These are phyloP conservation scores for Neofusicoccum parvum DNA, from an alignment of 2,329 filamentous ascomycete genomes.

Conservation along the genomic window DNA sequence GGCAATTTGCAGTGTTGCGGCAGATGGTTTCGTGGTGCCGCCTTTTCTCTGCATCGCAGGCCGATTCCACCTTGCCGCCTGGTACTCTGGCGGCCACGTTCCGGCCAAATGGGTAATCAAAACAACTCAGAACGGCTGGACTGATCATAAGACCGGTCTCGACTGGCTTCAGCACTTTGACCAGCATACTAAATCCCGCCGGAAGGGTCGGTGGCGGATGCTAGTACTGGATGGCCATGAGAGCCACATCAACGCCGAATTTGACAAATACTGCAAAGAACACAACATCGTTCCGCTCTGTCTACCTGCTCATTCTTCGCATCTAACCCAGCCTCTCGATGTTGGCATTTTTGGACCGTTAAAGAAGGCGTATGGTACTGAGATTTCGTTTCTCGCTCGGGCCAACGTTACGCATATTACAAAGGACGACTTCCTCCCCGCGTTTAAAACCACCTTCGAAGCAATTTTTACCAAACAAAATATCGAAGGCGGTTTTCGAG, in stretches of 20 bases:
- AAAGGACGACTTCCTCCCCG: conserved; percentile 26
- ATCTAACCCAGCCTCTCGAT: conserved; percentile 43
- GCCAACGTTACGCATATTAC: conserved; percentile 31
- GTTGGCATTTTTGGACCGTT: conserved; percentile 37
- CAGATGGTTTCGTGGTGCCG: background rate
- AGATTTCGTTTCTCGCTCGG: conserved; percentile 32
- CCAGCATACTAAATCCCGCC: conserved; percentile 28
- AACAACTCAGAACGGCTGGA: conserved; percentile 35
- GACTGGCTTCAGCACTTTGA: conserved; percentile 41
- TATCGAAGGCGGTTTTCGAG: conserved; percentile 32
- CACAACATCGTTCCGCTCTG: conserved; percentile 41
- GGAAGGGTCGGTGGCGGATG: conserved; percentile 33
- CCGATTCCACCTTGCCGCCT: conserved; percentile 2
- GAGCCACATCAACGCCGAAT: conserved; percentile 36
- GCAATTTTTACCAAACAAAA: conserved; percentile 30
- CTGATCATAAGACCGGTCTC: conserved; percentile 36
- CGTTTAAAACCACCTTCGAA: conserved; percentile 27
- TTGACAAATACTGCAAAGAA: conserved; percentile 35
- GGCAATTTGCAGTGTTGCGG: conserved; percentile 26
- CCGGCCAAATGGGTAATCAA: background rate
- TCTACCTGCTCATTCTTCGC: too few relatives aligned
- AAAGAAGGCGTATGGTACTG: conserved; percentile 33
- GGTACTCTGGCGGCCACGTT: conserved; percentile 11
- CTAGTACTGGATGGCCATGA: conserved; percentile 42
- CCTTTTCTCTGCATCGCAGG: background rate